Evolutionary conservation across 768 basidiomycete genomes (phyloP).

Genomic region (Mycena sanguinolenta): DNA sequence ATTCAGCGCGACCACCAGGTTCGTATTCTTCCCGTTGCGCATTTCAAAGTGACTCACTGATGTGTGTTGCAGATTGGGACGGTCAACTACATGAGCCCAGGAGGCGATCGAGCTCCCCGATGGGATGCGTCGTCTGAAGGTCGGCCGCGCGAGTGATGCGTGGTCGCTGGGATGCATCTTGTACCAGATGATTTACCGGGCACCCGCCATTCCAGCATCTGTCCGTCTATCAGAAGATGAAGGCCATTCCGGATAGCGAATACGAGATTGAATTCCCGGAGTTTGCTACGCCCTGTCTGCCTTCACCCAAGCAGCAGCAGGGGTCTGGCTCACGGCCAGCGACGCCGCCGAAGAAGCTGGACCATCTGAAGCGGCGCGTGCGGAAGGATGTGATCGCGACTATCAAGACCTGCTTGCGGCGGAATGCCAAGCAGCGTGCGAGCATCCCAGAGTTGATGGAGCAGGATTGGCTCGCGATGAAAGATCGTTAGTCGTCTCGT

Average conservation of each 20-base stretch:
- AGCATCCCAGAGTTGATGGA: slow-evolving; percentile 90
- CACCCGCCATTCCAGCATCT: slow-evolving; percentile 92
- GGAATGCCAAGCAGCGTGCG: slow-evolving; percentile 85
- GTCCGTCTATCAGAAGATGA: slow-evolving; percentile 90
- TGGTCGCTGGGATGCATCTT: slow-evolving; percentile 99
- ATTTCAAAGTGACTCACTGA: slow-evolving; percentile 11
- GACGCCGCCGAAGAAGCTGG: slow-evolving; percentile 68
- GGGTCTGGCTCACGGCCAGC: slow-evolving; percentile 43
- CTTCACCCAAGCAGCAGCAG: slow-evolving; percentile 50
- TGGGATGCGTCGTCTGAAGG: slow-evolving; percentile 90
- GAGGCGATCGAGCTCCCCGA: slow-evolving; percentile 92
- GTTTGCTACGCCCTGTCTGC: slow-evolving; percentile 67
- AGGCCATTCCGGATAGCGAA: slow-evolving; percentile 85
- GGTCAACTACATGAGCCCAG: slow-evolving; percentile 99
- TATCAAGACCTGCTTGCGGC: slow-evolving; percentile 85
- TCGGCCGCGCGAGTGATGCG: slow-evolving; percentile 95
- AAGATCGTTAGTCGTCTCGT: slow-evolving; percentile 61
- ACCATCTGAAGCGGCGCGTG: slow-evolving; percentile 80
- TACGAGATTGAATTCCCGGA: slow-evolving; percentile 89
- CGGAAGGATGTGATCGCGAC: slow-evolving; percentile 80
- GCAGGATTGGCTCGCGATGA: slow-evolving; percentile 83
- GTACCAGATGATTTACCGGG: slow-evolving; percentile 98
- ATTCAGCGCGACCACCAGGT: slow-evolving; percentile 97
- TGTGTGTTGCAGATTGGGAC: slow-evolving; percentile 81
- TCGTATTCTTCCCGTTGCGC: slow-evolving; percentile 22